Conservation (phyloP, 2,329 filamentous ascomycete genomes). For the Trichoderma afroharzianum region DNA sequence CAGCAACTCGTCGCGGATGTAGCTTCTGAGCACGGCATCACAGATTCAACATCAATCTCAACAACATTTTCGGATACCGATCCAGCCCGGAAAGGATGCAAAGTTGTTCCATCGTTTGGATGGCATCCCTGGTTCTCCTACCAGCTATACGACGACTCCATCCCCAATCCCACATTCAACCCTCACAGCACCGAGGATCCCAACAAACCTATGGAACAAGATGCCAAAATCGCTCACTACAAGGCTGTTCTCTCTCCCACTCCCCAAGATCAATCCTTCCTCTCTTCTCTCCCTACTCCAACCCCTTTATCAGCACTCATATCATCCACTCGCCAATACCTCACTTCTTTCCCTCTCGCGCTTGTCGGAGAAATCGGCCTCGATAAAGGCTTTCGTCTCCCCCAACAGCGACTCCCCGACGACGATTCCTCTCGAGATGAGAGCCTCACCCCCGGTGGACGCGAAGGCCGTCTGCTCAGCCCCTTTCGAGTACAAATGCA, state of each 20-base stretch:
- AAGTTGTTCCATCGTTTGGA: constrained; percentile 67
- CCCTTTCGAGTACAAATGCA: constrained; percentile 63
- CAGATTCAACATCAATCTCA: background rate
- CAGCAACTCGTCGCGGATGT: constrained; percentile 66
- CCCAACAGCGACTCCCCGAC: constrained; percentile 50
- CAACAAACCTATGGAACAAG: background rate
- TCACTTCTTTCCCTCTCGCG: constrained; percentile 57
- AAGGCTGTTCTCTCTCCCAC: constrained; percentile 59
- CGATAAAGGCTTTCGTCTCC: constrained; percentile 73
- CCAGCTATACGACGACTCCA: constrained; percentile 64
- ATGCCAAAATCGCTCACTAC: constrained; percentile 58
- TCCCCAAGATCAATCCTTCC: constrained; percentile 41
- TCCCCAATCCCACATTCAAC: constrained; percentile 36
- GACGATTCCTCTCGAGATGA: constrained; percentile 27
- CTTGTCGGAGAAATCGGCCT: constrained; percentile 75
- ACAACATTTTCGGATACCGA: background rate
- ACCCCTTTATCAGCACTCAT: constrained; percentile 57
- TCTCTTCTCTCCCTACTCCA: constrained; percentile 55
- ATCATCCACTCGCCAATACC: constrained; percentile 49
- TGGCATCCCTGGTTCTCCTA: constrained; percentile 88
- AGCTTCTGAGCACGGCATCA: constrained; percentile 54
- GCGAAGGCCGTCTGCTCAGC: constrained; percentile 65
- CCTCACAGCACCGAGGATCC: constrained; percentile 21
- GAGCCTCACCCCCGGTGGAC: constrained; percentile 61
- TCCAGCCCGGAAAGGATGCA: constrained; percentile 1